These are phyloP conservation scores for Gaeumannomyces tritici DNA, from an alignment of 2,329 filamentous ascomycete species.

Conservation along the genomic window DNA sequence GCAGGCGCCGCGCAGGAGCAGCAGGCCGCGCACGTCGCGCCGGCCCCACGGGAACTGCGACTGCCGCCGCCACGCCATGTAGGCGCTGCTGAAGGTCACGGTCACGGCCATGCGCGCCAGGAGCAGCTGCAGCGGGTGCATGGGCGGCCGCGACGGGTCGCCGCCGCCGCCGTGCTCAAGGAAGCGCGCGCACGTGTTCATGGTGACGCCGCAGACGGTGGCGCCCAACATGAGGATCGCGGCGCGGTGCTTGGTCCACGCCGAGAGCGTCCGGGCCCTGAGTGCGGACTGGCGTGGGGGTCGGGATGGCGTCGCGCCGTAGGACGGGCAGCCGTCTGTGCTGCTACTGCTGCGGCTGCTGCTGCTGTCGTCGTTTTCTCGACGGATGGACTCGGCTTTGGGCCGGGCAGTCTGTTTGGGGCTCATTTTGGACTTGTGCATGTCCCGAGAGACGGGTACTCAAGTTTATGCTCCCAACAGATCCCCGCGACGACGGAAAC, in stretches of 20 bases:
- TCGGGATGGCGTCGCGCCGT: not conserved
- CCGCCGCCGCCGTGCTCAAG: slow-evolving; percentile 49
- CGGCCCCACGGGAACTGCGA: slow-evolving; percentile 63
- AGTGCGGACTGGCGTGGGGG: not conserved
- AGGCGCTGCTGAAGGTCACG: slow-evolving; percentile 51
- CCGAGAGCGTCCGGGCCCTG: not conserved
- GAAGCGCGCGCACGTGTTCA: slow-evolving; percentile 74
- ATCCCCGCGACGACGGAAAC: not conserved
- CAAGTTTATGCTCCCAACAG: not conserved
- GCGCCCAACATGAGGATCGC: slow-evolving; percentile 63
- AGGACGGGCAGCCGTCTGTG: not conserved
- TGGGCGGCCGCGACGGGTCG: slow-evolving; percentile 15
- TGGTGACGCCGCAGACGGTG: slow-evolving; percentile 73
- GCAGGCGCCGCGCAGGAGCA: slow-evolving; percentile 41
- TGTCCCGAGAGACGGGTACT: not conserved
- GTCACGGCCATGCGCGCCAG: slow-evolving; percentile 75
- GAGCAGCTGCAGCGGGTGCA: slow-evolving; percentile 79
- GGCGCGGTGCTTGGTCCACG: slow-evolving; percentile 59
- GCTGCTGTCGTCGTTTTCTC: not conserved
- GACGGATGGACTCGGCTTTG: not conserved
- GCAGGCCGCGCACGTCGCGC: slow-evolving; percentile 47
- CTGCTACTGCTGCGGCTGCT: not conserved
- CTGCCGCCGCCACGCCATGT: slow-evolving; percentile 63
- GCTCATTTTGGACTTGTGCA: not conserved
- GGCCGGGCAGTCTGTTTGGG: not conserved